A percentile compares a stretch with the other conserved stretches of the same genome.
Evolutionary conservation across 768 basidiomycete species (phyloP).

Genomic region (Sarcodon sp.): DNA sequence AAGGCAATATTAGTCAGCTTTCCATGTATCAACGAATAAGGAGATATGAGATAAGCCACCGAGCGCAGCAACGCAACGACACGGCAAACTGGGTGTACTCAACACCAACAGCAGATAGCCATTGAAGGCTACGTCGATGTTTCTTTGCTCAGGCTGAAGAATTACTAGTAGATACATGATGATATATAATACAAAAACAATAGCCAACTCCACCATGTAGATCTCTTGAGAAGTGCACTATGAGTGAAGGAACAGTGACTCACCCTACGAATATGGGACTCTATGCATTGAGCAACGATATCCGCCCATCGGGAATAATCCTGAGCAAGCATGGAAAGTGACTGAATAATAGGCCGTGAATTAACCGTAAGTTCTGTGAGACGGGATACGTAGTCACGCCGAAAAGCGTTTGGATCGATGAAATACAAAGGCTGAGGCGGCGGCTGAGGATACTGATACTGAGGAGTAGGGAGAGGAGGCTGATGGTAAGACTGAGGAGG

Average conservation of each 20-base stretch:
- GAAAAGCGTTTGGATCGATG: constrained; percentile 59
- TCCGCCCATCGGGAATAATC: constrained; percentile 70
- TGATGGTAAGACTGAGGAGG: constrained; percentile 24
- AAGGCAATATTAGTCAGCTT: constrained; percentile 49
- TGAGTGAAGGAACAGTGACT: constrained; percentile 27
- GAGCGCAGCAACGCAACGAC: background rate
- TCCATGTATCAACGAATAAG: constrained; percentile 18
- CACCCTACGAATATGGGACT: constrained; percentile 81
- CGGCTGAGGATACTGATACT: constrained; percentile 22
- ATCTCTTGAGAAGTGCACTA: background rate
- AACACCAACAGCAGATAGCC: background rate
- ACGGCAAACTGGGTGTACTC: background rate
- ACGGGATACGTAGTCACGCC: constrained; percentile 63
- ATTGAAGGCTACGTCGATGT: constrained; percentile 8
- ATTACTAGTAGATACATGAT: constrained; percentile 32
- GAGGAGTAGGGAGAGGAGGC: constrained; percentile 21
- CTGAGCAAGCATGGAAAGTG: constrained; percentile 84
- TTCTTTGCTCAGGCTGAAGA: constrained; percentile 29
- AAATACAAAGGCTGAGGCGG: constrained; percentile 31
- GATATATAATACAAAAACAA: constrained; percentile 4
- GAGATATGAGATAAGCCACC: constrained; percentile 6
- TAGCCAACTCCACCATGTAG: background rate
- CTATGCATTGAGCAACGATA: constrained; percentile 71
- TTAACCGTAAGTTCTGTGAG: constrained; percentile 84
- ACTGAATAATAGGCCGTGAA: constrained; percentile 89